These are phyloP conservation scores for Carex scoparia DNA, from an alignment of 176 grass and related monocot species.

Conservation along the genomic window DNA sequence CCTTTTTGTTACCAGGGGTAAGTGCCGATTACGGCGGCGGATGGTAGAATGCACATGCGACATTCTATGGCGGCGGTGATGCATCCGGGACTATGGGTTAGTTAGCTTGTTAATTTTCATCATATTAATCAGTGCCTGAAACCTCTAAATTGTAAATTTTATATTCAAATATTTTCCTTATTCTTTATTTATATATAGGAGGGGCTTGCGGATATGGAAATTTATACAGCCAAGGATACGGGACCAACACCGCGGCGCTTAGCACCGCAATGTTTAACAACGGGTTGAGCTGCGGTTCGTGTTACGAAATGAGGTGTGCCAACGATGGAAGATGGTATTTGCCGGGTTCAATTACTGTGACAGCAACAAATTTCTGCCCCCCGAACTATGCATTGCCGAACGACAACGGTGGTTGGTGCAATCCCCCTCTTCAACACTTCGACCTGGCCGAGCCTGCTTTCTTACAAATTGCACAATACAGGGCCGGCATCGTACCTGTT, in stretches of 20 bases:
- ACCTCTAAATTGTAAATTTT: neutral
- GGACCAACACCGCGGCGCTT: conserved; percentile 42
- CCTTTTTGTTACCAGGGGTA: neutral
- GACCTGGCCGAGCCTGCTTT: conserved; percentile 70
- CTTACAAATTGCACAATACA: conserved; percentile 50
- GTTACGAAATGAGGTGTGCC: conserved; percentile 55
- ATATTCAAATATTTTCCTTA: neutral
- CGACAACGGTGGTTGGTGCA: conserved; percentile 72
- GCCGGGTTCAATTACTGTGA: conserved; percentile 53
- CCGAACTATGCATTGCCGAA: conserved; percentile 52
- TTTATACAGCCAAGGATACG: conserved; percentile 68
- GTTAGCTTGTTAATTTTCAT: conserved; percentile 10
- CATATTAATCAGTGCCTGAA: neutral
- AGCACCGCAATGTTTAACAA: conserved; percentile 44
- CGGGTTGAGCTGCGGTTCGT: conserved; percentile 65
- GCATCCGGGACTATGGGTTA: conserved; percentile 87
- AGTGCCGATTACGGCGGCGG: conserved; percentile 1
- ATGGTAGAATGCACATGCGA: conserved; percentile 45
- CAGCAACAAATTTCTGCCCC: conserved; percentile 78
- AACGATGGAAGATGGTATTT: conserved; percentile 41
- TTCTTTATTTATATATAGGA: conserved; percentile 40
- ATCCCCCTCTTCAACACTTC: conserved; percentile 70
- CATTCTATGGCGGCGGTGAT: conserved; percentile 71
- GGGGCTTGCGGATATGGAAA: conserved; percentile 84
- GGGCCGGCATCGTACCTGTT: conserved; percentile 69